phyloP scores from a whole-genome alignment of 108 stramenopile genomes.

The Schizochytrium sp. region DNA sequence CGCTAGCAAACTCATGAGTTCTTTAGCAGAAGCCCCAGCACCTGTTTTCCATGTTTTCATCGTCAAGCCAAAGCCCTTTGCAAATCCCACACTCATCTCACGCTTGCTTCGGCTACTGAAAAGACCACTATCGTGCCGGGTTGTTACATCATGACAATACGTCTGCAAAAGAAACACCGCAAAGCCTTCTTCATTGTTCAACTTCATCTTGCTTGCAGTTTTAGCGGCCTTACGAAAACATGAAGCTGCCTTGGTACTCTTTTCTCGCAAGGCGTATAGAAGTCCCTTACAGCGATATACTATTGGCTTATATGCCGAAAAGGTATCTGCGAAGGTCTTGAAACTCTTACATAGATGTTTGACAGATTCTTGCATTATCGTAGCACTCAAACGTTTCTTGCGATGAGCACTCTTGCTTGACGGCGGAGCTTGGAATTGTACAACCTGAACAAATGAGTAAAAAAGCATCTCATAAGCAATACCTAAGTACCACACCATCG shows the following conservation, averaged over 20 bases:
- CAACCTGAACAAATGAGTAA: neutral
- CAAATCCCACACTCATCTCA: neutral
- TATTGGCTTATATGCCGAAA: neutral
- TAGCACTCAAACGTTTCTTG: neutral
- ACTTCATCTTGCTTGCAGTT: constrained; percentile 1
- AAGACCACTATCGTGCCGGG: neutral
- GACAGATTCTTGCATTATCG: neutral
- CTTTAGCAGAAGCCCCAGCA: neutral
- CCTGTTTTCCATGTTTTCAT: constrained; percentile 22
- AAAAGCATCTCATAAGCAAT: constrained; percentile 57
- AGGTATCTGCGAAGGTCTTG: constrained; percentile 40
- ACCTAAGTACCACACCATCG: constrained; percentile 50
- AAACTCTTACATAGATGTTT: constrained; percentile 59
- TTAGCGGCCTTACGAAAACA: constrained; percentile 29
- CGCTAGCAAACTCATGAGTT: neutral
- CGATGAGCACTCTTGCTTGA: neutral
- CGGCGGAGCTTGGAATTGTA: neutral
- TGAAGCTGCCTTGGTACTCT: constrained; percentile 16
- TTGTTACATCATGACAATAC: neutral
- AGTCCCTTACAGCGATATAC: constrained; percentile 27
- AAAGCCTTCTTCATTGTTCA: neutral
- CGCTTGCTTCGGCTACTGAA: neutral
- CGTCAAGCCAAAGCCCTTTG: constrained; percentile 16
- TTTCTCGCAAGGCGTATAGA: neutral
- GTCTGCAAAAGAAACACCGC: neutral